Evolutionary conservation across 306 rosid species (phyloP).

Genomic region (Cicer yamashitae): DNA sequence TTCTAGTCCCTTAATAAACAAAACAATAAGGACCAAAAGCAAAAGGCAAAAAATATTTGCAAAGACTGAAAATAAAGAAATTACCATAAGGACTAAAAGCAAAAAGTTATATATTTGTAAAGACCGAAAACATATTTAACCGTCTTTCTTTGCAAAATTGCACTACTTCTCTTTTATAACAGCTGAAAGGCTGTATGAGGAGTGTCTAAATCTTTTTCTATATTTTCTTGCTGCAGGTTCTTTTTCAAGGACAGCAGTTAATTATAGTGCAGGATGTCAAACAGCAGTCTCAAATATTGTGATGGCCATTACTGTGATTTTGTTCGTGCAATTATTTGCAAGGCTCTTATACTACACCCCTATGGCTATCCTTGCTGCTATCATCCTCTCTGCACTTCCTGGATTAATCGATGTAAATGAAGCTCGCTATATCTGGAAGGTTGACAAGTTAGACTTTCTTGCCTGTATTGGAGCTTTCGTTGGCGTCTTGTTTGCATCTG

Average conservation of each 20-base stretch:
- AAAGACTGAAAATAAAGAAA: too few relatives aligned
- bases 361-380: conserved; percentile 74
- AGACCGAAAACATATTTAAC: too few relatives aligned
- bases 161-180: neutral
- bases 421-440: conserved; percentile 72
- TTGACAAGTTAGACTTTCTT: conserved; percentile 77
- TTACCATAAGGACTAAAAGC: too few relatives aligned
- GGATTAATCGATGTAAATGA: conserved; percentile 68
- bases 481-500: conserved; percentile 71
- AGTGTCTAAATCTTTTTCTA: neutral
- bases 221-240: conserved; percentile 58
- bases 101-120: too few relatives aligned
- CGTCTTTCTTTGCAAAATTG: neutral
- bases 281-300: conserved; percentile 77
- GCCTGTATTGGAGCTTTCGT: conserved; percentile 72
- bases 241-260: conserved; percentile 80
- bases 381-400: conserved; percentile 78
- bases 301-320: conserved; percentile 72
- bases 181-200: neutral
- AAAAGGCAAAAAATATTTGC: too few relatives aligned
- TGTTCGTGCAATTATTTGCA: conserved; percentile 61
- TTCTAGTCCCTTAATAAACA: too few relatives aligned
- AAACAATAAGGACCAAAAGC: too few relatives aligned
- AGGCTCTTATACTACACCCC: conserved; percentile 80
- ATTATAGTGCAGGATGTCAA: conserved; percentile 79